Evolutionary conservation across 2,329 filamentous ascomycete species (phyloP).

Genomic region (Fusarium virguliforme): DNA sequence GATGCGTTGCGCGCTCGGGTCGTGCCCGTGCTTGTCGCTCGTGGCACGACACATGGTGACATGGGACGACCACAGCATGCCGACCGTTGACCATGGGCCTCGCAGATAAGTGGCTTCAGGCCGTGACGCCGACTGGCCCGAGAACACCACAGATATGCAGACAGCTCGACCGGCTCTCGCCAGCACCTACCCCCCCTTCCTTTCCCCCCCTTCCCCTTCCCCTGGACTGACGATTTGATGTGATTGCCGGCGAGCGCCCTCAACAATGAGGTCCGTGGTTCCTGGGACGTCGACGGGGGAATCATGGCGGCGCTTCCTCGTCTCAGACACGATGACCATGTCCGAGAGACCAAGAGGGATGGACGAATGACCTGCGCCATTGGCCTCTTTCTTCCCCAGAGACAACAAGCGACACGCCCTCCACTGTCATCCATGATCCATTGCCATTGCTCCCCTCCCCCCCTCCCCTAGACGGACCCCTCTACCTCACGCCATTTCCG

Average conservation of each 20-base stretch:
- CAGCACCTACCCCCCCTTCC: slow-evolving; percentile 30
- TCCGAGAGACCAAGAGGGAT: slow-evolving; percentile 35
- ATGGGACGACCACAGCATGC: slow-evolving; percentile 44
- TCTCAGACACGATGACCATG: slow-evolving; percentile 38
- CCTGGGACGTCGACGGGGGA: slow-evolving; percentile 22
- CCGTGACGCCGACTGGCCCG: slow-evolving; percentile 41
- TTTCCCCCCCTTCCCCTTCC: slow-evolving; percentile 19
- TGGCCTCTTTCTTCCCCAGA: slow-evolving; percentile 47
- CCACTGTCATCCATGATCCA: slow-evolving; percentile 34
- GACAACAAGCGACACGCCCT: slow-evolving; percentile 31
- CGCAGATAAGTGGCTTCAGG: slow-evolving; percentile 42
- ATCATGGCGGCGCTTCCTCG: slow-evolving; percentile 34
- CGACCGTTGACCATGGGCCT: slow-evolving; percentile 37
- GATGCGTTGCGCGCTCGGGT: slow-evolving; percentile 34
- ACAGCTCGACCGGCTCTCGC: slow-evolving; percentile 16
- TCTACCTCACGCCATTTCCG: slow-evolving; percentile 52
- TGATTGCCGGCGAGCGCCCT: slow-evolving; percentile 42
- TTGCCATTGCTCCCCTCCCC: too few relatives aligned
- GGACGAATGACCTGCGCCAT: slow-evolving; percentile 35
- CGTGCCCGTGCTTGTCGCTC: slow-evolving; percentile 37
- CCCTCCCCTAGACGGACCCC: slow-evolving; percentile 19
- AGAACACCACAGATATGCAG: slow-evolving; percentile 25
- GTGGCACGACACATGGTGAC: slow-evolving; percentile 50
- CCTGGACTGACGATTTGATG: slow-evolving; percentile 25
- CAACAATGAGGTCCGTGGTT: slow-evolving; percentile 24